These are phyloP conservation scores for Coemansia sp. DNA, from an alignment of 192 early-diverging fungal genomes.

Conservation along the genomic window DNA sequence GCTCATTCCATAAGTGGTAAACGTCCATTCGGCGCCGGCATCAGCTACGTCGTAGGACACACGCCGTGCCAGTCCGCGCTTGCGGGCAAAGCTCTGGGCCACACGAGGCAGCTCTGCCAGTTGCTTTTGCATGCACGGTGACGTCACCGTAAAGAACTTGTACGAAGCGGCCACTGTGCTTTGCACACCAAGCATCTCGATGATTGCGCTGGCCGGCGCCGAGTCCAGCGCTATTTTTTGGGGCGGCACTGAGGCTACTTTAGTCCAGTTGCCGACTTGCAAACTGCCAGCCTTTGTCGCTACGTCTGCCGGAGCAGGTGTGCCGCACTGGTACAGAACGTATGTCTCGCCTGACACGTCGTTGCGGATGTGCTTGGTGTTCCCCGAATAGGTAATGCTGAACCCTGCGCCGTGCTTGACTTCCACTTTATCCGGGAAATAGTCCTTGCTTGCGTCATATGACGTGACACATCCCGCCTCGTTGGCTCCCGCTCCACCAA, in stretches of 20 bases:
- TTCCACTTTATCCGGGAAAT: slow-evolving; percentile 54
- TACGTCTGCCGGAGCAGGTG: slow-evolving; percentile 47
- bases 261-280: slow-evolving; percentile 49
- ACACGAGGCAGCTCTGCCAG: slow-evolving; percentile 45
- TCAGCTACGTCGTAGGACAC: slow-evolving; percentile 47
- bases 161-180: slow-evolving; percentile 37
- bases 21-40: slow-evolving; percentile 55
- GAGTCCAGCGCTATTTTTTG: slow-evolving; percentile 42
- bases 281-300: slow-evolving; percentile 42
- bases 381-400: slow-evolving; percentile 59
- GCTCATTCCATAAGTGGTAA: slow-evolving; percentile 53
- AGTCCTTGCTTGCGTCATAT: slow-evolving; percentile 37
- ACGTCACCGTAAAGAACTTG: slow-evolving; percentile 39
- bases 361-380: slow-evolving; percentile 67
- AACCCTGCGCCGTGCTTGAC: slow-evolving; percentile 59
- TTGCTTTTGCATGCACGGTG: slow-evolving; percentile 55
- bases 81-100: slow-evolving; percentile 31
- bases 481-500: slow-evolving; percentile 20
- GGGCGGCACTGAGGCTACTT: slow-evolving; percentile 42
- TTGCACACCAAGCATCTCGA: slow-evolving; percentile 41
- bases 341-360: slow-evolving; percentile 54
- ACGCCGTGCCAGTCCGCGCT: slow-evolving; percentile 20
- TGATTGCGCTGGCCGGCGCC: slow-evolving; percentile 41
- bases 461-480: slow-evolving; percentile 27
- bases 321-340: slow-evolving; percentile 72